A percentile compares a stretch with the other conserved stretches of the same genome.
Conservation (phyloP, 2,329 filamentous ascomycete species). For the Ambrosiella cleistominuta region DNA sequence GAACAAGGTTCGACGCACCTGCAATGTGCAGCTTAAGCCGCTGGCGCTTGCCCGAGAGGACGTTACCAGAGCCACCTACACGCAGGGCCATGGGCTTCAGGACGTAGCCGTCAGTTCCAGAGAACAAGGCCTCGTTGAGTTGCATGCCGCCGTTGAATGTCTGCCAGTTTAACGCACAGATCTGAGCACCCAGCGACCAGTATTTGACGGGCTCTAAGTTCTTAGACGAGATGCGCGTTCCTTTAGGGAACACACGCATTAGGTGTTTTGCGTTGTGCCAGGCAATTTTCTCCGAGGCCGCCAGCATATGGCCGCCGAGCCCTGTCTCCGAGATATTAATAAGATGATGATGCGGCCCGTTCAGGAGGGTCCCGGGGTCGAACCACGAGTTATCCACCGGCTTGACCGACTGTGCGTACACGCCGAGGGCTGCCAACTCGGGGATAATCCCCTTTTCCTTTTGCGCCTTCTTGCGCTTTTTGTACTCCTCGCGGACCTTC, state of each 20-base stretch:
- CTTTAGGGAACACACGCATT: slow-evolving; percentile 56
- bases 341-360: slow-evolving; percentile 46
- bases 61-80: slow-evolving; percentile 32
- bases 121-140: slow-evolving; percentile 50
- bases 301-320: slow-evolving; percentile 1
- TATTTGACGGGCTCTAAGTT: slow-evolving; percentile 47
- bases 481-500: slow-evolving; percentile 33
- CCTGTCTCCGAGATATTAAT: slow-evolving; percentile 47
- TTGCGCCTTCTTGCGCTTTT: slow-evolving; percentile 32
- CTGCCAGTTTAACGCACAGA: slow-evolving; percentile 55
- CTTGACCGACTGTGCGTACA: slow-evolving; percentile 55
- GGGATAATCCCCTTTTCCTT: slow-evolving; percentile 37
- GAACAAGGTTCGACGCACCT: slow-evolving; percentile 42
- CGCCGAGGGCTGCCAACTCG: slow-evolving; percentile 45
- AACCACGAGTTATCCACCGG: slow-evolving; percentile 50
- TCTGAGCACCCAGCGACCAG: slow-evolving; percentile 50
- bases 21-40: slow-evolving; percentile 40
- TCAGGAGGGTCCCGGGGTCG: slow-evolving; percentile 28
- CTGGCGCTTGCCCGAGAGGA: slow-evolving; percentile 29
- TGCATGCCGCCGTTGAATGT: slow-evolving; percentile 48
- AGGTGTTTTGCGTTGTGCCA: slow-evolving; percentile 45
- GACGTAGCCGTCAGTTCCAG: slow-evolving; percentile 46
- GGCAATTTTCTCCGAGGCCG: slow-evolving; percentile 29
- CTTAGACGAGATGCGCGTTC: slow-evolving; percentile 47
- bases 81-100: slow-evolving; percentile 46